phyloP scores from a whole-genome alignment of 1,139 yeast genomes.

The Pichia sp. region DNA sequence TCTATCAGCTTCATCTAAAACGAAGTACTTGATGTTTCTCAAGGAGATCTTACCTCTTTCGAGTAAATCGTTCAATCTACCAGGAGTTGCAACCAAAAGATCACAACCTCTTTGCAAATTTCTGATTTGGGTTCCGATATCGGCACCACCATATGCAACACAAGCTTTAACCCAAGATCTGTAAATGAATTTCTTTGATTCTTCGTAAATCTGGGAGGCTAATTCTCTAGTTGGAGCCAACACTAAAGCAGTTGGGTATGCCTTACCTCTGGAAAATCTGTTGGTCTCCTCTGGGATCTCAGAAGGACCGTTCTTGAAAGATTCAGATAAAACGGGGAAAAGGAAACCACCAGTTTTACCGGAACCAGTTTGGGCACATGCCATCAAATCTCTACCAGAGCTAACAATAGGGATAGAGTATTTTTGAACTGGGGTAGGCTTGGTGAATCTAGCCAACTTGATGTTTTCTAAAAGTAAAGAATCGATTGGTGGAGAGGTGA shows the following conservation, averaged over 20 bases:
- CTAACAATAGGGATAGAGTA: constrained; percentile 97
- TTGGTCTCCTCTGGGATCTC: constrained; percentile 45
- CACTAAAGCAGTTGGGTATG: constrained; percentile 89
- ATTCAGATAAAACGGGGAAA: constrained; percentile 94
- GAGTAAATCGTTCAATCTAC: constrained; percentile 92
- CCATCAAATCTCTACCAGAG: constrained; percentile 96
- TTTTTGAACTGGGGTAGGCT: constrained; percentile 98
- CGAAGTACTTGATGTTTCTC: constrained; percentile 86
- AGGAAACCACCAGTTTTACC: constrained; percentile 99
- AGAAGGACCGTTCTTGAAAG: constrained; percentile 86
- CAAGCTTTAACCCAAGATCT: constrained; percentile 98
- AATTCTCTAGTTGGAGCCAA: constrained; percentile 99
- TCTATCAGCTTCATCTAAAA: constrained; percentile 98
- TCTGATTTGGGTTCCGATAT: constrained; percentile 80
- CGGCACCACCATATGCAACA: constrained; percentile 98
- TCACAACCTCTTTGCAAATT: constrained; percentile 94
- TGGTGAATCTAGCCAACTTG: constrained; percentile 80
- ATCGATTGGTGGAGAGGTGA: constrained; percentile 92
- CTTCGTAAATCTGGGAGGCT: constrained; percentile 94
- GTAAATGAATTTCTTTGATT: constrained; percentile 91
- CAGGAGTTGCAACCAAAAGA: constrained; percentile 95
- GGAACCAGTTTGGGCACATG: constrained; percentile 99
- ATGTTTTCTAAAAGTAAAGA: constrained; percentile 82
- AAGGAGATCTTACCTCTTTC: constrained; percentile 93
- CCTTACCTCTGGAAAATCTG: constrained; percentile 67